These are phyloP conservation scores for Hanseniaspora singularis DNA, from an alignment of 805 yeast species.

Conservation along the genomic window DNA sequence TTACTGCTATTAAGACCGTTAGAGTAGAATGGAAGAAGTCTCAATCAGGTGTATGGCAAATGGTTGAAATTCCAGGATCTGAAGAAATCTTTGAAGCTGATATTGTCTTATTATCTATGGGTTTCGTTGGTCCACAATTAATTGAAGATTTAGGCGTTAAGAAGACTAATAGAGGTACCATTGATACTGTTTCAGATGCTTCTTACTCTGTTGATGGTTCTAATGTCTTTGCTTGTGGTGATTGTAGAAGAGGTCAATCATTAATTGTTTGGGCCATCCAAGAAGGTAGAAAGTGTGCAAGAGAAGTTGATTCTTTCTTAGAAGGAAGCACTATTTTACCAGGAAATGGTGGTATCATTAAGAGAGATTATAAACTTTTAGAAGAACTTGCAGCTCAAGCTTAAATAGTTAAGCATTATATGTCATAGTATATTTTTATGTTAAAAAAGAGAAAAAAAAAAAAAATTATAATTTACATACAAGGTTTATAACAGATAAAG, in stretches of 20 bases:
- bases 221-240: slow-evolving; percentile 91
- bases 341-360: slow-evolving; percentile 85
- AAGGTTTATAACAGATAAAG: too few relatives aligned
- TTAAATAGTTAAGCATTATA: background rate
- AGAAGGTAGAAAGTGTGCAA: slow-evolving; percentile 97
- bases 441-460: background rate
- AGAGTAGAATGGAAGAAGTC: slow-evolving; percentile 97
- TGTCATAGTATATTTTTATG: too few relatives aligned
- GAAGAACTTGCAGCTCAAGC: slow-evolving; percentile 55
- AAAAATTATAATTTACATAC: background rate
- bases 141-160: slow-evolving; percentile 48
- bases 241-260: slow-evolving; percentile 97
- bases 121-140: slow-evolving; percentile 92
- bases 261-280: slow-evolving; percentile 98
- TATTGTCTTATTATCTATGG: slow-evolving; percentile 88
- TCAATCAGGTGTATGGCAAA: slow-evolving; percentile 95
- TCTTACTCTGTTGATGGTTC: slow-evolving; percentile 54
- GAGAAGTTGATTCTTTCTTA: slow-evolving; percentile 73
- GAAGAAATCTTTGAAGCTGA: slow-evolving; percentile 94
- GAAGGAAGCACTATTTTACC: slow-evolving; percentile 76
- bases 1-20: slow-evolving; percentile 87
- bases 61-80: slow-evolving; percentile 92
- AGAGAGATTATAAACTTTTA: slow-evolving; percentile 63
- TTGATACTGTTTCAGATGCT: slow-evolving; percentile 43
- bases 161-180: slow-evolving; percentile 77